These are phyloP conservation scores for Protomyces lactucae-debilis DNA, from an alignment of 1,139 yeast species.

Conservation along the genomic window DNA sequence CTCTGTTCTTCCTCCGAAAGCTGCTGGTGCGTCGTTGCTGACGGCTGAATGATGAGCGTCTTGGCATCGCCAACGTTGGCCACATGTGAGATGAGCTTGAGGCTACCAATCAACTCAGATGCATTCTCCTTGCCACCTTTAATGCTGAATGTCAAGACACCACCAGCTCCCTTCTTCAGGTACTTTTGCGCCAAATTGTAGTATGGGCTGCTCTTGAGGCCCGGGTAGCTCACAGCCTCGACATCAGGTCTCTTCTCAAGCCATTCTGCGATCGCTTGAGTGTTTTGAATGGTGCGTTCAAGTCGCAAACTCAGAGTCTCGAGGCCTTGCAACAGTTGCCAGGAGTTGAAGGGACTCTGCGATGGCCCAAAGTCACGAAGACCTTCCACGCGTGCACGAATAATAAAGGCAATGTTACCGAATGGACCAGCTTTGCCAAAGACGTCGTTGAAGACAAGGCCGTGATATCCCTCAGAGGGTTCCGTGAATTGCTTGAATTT, in stretches of 20 bases:
- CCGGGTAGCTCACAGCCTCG: constrained; percentile 86
- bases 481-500: constrained; percentile 85
- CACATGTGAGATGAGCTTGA: constrained; percentile 80
- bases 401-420: constrained; percentile 66
- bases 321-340: constrained; percentile 80
- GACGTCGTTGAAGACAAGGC: constrained; percentile 72
- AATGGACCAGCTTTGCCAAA: constrained; percentile 45
- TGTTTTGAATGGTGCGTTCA: constrained; percentile 82
- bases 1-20: constrained; percentile 71
- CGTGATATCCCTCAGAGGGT: constrained; percentile 93
- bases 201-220: constrained; percentile 74
- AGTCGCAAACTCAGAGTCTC: constrained; percentile 91
- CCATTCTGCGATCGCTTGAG: constrained; percentile 73
- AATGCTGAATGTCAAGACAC: constrained; percentile 83
- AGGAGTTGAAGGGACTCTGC: constrained; percentile 75
- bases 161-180: constrained; percentile 69
- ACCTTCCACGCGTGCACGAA: constrained; percentile 57
- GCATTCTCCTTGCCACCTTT: constrained; percentile 63
- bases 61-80: constrained; percentile 97
- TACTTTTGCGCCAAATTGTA: constrained; percentile 81
- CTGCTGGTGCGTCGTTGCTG: constrained; percentile 92
- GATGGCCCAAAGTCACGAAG: constrained; percentile 46
- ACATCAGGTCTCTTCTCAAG: constrained; percentile 70
- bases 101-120: constrained; percentile 72
- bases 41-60: constrained; percentile 92